Conservation (phyloP, 768 basidiomycete genomes). For the Podaxis sp. region DNA sequence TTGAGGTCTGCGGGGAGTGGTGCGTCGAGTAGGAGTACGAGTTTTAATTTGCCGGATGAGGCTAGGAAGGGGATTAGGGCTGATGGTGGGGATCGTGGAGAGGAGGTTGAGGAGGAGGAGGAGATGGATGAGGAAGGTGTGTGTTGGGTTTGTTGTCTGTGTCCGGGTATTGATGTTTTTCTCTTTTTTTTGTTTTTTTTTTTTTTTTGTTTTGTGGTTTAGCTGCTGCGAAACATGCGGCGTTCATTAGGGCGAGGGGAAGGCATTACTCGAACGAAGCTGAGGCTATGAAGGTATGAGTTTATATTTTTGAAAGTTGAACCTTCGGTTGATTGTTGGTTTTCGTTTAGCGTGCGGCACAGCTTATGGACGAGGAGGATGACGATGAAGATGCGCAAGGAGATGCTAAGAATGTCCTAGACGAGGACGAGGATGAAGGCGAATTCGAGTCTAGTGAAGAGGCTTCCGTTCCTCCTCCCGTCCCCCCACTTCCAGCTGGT, state of each 20-base stretch:
- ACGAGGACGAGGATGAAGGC: constrained; percentile 23
- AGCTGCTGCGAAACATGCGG: constrained; percentile 84
- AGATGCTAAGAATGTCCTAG: constrained; percentile 21
- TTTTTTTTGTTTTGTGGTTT: background rate
- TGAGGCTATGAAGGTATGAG: constrained; percentile 83
- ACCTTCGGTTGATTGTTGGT: constrained; percentile 3
- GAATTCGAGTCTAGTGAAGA: background rate
- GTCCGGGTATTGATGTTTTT: background rate
- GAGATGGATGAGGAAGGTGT: constrained; percentile 89
- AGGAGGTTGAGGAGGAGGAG: constrained; percentile 71
- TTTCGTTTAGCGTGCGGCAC: constrained; percentile 53
- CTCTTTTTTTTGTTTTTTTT: background rate
- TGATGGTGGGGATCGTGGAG: constrained; percentile 57
- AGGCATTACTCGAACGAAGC: constrained; percentile 90
- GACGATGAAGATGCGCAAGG: constrained; percentile 41
- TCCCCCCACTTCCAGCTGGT: constrained; percentile 5
- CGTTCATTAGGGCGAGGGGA: constrained; percentile 75
- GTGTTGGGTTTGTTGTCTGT: constrained; percentile 19
- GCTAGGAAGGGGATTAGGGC: constrained; percentile 58
- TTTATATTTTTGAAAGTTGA: background rate
- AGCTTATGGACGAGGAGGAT: constrained; percentile 64
- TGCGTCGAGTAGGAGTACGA: constrained; percentile 75
- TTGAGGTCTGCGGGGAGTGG: constrained; percentile 46
- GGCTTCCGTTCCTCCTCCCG: constrained; percentile 1
- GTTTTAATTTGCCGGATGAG: constrained; percentile 77